Base-by-base conservation (phyloP, 2,329 filamentous ascomycete species). In the Arthrobotrys musiformis region DNA sequence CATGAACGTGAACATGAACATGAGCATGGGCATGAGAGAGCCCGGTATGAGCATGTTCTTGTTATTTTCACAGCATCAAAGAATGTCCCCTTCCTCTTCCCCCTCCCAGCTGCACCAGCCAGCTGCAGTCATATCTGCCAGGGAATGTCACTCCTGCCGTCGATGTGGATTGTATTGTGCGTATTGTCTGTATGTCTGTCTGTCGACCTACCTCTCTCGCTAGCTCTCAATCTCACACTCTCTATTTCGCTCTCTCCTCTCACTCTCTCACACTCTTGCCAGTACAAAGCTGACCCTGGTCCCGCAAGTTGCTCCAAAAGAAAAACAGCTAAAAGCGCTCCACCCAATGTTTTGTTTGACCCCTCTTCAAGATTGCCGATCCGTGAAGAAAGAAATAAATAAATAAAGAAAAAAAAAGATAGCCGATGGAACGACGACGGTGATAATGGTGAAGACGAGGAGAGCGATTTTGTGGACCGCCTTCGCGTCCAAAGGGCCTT, bases 271-370 rank as follows among this genome's bases (percentile, higher is more conserved):
- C 46, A 19, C 22, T 19, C 11, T 24, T 15, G 44, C 22, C 8
- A 33, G 54, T 40, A 58, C 54, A 26, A 50, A 58, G 54, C 54
- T 58, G 54, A 58, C 54, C 54, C 54, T 58, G 17, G 54, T 7
- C 40, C 19, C 15, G 37, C 6, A 7, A n/a, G 44, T 22, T 24
- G 6, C 28, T 56, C 50, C 50, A 56, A 56, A 28, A 7, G 26
- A 33, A n/a, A 26, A 22, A 26, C 50, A 17, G 22, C 15, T 13
- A 17, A 40, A 58, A 58, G 17, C n/a, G 17, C 50, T 56, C 50
- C 50, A 56, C 50, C n/a, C 28, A 30, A 35, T 37, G 50, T 40
- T 19, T 22, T 58, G 19, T 37, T 58, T 37, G 54, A 26, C 9
- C 33, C 33, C 19, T 3, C 17, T 35, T 26, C 9, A 28, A 58